A percentile compares a stretch with the other conserved stretches of the same genome.
Conservation (phyloP, 208 protist genomes). For the Spongospora subterranea region DNA sequence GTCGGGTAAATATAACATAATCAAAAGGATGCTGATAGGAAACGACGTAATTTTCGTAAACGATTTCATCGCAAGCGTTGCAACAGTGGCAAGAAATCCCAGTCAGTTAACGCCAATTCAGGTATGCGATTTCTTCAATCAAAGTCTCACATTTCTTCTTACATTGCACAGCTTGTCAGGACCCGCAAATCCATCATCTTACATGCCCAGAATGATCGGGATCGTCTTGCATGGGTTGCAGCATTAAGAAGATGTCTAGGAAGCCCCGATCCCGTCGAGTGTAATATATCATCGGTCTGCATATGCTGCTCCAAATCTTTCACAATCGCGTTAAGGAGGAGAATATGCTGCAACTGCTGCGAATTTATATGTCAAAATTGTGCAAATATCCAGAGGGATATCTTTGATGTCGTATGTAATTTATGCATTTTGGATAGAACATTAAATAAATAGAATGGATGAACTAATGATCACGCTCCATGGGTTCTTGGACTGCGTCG, state of each 20-base stretch:
- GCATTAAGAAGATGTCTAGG: neutral
- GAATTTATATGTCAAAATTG: constrained; percentile 17
- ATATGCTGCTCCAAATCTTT: neutral
- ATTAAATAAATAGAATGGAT: too few relatives aligned
- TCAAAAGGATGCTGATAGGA: neutral
- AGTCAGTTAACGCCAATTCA: neutral
- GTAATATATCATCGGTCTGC: neutral
- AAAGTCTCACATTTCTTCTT: neutral
- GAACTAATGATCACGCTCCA: too few relatives aligned
- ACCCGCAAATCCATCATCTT: constrained; percentile 22
- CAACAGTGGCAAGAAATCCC: neutral
- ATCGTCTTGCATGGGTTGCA: constrained; percentile 8
- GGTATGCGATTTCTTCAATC: neutral
- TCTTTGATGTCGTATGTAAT: neutral
- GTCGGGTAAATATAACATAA: neutral
- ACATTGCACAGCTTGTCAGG: neutral
- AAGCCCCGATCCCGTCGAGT: neutral
- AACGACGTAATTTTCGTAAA: constrained; percentile 25
- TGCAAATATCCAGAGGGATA: neutral
- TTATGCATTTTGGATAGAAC: neutral
- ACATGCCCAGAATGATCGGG: constrained; percentile 7
- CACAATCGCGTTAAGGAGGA: neutral
- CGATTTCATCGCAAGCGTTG: constrained; percentile 20
- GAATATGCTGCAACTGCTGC: constrained; percentile 7
- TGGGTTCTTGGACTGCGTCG: too few relatives aligned